Conservation (phyloP, 1,284 basidiomycete species). For the Cutaneotrichosporon sp. region DNA sequence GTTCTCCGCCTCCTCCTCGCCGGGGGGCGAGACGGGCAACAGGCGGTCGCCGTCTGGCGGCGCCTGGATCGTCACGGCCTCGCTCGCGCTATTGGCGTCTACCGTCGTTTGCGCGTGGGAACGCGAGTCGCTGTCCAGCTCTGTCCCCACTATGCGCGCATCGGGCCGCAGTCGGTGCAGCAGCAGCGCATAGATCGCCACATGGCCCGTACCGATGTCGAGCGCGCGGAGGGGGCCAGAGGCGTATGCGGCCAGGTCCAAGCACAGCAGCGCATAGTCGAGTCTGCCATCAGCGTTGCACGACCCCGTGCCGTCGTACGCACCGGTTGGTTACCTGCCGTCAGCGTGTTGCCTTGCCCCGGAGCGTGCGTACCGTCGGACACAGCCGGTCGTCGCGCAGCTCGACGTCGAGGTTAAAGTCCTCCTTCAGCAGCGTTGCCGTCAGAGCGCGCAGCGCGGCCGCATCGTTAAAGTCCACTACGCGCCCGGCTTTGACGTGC, state of each 20-base stretch:
- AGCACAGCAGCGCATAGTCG: slow-evolving; percentile 69
- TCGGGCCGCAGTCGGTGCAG: slow-evolving; percentile 56
- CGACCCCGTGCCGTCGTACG: background rate
- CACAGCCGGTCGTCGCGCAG: slow-evolving; percentile 71
- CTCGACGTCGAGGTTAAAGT: slow-evolving; percentile 62
- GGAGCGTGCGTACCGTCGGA: slow-evolving; percentile 69
- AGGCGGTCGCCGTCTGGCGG: background rate
- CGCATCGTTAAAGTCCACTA: slow-evolving; percentile 67
- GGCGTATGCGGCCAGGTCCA: slow-evolving; percentile 50
- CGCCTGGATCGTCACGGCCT: background rate
- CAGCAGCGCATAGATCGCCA: slow-evolving; percentile 82
- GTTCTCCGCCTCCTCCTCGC: background rate
- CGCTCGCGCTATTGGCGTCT: slow-evolving; percentile 52
- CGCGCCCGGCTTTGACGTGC: slow-evolving; percentile 52
- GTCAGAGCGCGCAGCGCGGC: slow-evolving; percentile 68
- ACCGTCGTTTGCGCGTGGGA: slow-evolving; percentile 57
- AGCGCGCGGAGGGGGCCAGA: slow-evolving; percentile 39
- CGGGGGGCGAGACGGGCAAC: background rate
- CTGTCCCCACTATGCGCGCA: slow-evolving; percentile 63
- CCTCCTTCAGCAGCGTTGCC: slow-evolving; percentile 64
- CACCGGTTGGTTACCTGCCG: slow-evolving; percentile 43
- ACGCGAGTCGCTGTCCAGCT: slow-evolving; percentile 63
- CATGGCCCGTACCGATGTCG: slow-evolving; percentile 77
- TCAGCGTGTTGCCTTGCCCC: background rate
- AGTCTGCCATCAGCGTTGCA: slow-evolving; percentile 51